A percentile compares a stretch with the other conserved stretches of the same genome.
Conservation (phyloP, 148 eudicot genomes). For the Nepenthes gracilis region DNA sequence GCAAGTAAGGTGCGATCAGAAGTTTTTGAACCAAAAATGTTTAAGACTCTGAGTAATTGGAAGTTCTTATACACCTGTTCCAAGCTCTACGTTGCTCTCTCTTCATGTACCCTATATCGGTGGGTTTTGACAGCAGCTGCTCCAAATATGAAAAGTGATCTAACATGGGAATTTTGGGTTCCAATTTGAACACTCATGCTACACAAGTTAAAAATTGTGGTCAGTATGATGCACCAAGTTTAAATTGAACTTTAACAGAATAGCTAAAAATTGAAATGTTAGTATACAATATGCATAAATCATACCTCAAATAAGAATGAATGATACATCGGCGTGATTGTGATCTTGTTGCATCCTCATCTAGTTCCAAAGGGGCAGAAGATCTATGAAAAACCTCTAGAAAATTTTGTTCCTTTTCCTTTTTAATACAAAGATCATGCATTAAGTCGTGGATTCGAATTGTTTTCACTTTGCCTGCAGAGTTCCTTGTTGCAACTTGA, state of each 20-base stretch:
- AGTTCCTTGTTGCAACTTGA: conserved; percentile 14
- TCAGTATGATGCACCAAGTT: background rate
- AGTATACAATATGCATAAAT: too few relatives aligned
- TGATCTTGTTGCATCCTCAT: background rate
- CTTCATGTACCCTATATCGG: too few relatives aligned
- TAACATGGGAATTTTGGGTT: conserved; percentile 1
- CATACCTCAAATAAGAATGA: background rate
- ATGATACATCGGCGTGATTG: conserved; percentile 1
- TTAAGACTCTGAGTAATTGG: too few relatives aligned
- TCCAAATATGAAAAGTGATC: conserved; percentile 15
- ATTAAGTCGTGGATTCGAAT: conserved; percentile 21
- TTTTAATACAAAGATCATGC: conserved; percentile 21
- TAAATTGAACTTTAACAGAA: too few relatives aligned
- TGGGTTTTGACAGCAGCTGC: conserved; percentile 7
- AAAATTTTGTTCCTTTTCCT: conserved; percentile 13
- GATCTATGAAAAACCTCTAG: conserved; percentile 6
- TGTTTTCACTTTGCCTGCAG: conserved; percentile 10
- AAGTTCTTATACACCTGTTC: too few relatives aligned
- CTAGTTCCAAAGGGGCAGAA: background rate
- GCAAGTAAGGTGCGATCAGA: too few relatives aligned
- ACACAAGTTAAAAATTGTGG: background rate
- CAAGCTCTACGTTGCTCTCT: too few relatives aligned
- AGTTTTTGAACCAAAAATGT: too few relatives aligned
- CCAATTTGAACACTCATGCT: conserved; percentile 9
- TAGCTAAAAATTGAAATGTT: too few relatives aligned